Evolutionary conservation across 2,329 filamentous ascomycete species (phyloP), one percentile per base, ranked within the genome.

Genomic region (Aspergillus amoenus): DNA sequence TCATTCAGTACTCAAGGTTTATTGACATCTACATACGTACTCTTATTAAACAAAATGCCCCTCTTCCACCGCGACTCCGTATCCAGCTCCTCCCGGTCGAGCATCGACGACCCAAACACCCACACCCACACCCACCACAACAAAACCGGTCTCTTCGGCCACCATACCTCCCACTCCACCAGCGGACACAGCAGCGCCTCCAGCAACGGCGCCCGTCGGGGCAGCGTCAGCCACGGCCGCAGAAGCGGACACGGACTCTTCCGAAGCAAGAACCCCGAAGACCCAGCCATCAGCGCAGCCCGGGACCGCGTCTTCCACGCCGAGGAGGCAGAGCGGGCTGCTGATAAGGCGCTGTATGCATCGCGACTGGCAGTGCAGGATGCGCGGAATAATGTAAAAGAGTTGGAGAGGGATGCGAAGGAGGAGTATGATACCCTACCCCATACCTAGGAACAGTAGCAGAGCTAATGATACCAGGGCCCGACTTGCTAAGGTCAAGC

Each of bases 401-500:
- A 78, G 13, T 73, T 90, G 4, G 87, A 89, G 77, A 70, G 79
- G 51, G 88, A 90, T 74, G 87, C 87, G 1, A 80, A 79, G 64
- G 85, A 88, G 72, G 85, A 88, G 68, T 74, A 60, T 64, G 70
- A 64, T 15, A 7, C 3, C 21, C 21, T 4, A 7, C 24, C 12
- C 15, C 5, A 3, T 24, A 2, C 22, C 24, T 9, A 11, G 27
- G 3, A 15, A 1, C 7, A 6, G 0, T 5, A 22, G 11, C 18
- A 9, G 7, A 12, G 22, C 39, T 42, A 21, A 43, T 9, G 24
- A 45, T 11, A 53, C 11, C 18, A 73, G 68, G 68, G 83, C 86
- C 2, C 76, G 86, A 21, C 72, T 82, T 42, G 87, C 87, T 2
- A 87, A 85, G 80, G 83, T 89, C 51, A 89, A 90, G 81, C 81